Conservation (phyloP, 1,284 basidiomycete genomes). For the Neolentinus lepideus region DNA sequence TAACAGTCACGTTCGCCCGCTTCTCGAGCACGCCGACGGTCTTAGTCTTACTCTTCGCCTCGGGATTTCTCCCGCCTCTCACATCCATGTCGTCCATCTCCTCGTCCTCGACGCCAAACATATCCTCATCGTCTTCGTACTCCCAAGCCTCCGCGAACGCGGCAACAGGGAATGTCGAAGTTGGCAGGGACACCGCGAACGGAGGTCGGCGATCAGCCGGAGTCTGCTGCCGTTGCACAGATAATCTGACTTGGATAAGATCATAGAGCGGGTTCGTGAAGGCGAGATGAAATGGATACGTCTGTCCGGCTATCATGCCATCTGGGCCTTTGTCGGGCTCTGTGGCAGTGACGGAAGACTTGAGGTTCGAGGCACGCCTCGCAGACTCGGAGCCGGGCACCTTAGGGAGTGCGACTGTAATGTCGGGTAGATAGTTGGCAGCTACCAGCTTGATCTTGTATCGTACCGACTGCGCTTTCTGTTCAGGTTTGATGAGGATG, state of each 20-base stretch:
- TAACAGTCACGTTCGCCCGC: slow-evolving; percentile 80
- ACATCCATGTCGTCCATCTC: slow-evolving; percentile 34
- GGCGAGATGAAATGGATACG: slow-evolving; percentile 83
- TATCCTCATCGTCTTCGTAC: slow-evolving; percentile 87
- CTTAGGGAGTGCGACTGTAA: slow-evolving; percentile 69
- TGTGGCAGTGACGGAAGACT: slow-evolving; percentile 31
- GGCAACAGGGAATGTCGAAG: slow-evolving; percentile 70
- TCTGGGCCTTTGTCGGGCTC: slow-evolving; percentile 30
- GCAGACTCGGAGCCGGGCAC: slow-evolving; percentile 36
- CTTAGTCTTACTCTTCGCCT: slow-evolving; percentile 46
- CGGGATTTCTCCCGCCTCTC: slow-evolving; percentile 4
- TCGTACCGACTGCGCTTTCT: slow-evolving; percentile 87
- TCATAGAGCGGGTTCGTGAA: slow-evolving; percentile 94
- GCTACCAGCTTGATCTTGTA: slow-evolving; percentile 98
- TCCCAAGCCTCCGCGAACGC: slow-evolving; percentile 94
- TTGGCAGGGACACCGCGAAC: slow-evolving; percentile 74
- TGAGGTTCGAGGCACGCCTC: slow-evolving; percentile 35
- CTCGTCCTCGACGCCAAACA: slow-evolving; percentile 70
- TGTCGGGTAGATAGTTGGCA: slow-evolving; percentile 86
- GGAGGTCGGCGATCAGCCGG: slow-evolving; percentile 46
- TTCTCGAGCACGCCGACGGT: slow-evolving; percentile 77
- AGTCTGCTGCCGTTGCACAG: slow-evolving; percentile 50
- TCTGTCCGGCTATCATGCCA: slow-evolving; percentile 63
- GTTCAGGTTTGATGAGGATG: slow-evolving; percentile 96
- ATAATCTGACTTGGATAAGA: slow-evolving; percentile 82